These are phyloP conservation scores for Thelephora ganbajun DNA, from an alignment of 768 basidiomycete species.

Conservation along the genomic window DNA sequence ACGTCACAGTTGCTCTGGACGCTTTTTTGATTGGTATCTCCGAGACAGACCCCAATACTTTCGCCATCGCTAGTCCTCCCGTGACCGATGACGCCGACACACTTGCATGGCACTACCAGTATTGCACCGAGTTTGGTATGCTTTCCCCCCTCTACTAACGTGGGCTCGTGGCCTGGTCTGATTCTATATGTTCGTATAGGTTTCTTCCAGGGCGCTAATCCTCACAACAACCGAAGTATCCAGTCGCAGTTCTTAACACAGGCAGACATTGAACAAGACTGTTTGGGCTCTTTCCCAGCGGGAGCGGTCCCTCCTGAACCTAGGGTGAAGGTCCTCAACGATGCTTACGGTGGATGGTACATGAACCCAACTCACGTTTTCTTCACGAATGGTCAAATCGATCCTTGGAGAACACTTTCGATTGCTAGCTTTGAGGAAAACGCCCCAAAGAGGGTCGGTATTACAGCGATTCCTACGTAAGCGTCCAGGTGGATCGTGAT, in stretches of 20 bases:
- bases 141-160: too few species aligned
- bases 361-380: conserved; percentile 35
- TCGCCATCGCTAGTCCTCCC: background rate
- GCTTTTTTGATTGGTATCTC: conserved; percentile 28
- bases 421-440: conserved; percentile 40
- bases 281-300: too few species aligned
- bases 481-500: conserved; percentile 35
- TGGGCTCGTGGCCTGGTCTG: too few species aligned
- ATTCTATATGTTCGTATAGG: conserved; percentile 40
- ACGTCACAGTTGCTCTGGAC: conserved; percentile 22
- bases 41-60: conserved; percentile 26
- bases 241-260: conserved; percentile 30
- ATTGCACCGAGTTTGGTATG: too few species aligned
- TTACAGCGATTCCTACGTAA: too few species aligned
- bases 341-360: conserved; percentile 39
- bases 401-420: background rate
- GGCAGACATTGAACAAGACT: conserved; percentile 25
- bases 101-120: too few species aligned
- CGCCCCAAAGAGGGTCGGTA: conserved; percentile 35
- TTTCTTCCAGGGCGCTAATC: conserved; percentile 34
- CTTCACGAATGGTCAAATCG: conserved; percentile 31
- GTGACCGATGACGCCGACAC: background rate
- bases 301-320: conserved; percentile 26
- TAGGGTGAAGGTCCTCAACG: conserved; percentile 28
- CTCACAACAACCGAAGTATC: conserved; percentile 33